Evolutionary conservation across 176 grass and related monocot species (phyloP).

Genomic region (Oryza longistaminata): DNA sequence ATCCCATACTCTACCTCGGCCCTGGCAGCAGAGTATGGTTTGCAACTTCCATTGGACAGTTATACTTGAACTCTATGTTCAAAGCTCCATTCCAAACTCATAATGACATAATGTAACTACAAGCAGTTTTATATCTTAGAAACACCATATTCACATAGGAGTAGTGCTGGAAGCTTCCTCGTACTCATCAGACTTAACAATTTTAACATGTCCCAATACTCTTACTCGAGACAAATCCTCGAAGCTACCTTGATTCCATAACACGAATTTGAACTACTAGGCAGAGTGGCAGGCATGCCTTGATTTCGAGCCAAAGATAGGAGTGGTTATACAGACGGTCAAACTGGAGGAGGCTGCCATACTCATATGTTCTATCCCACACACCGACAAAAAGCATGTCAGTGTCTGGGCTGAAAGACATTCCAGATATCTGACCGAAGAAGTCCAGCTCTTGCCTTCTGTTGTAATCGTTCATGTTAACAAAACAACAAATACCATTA

Average conservation of each 20-base stretch:
- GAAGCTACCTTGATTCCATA: background rate
- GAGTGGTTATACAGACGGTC: slow-evolving; percentile 57
- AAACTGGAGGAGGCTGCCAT: slow-evolving; percentile 88
- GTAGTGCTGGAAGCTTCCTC: background rate
- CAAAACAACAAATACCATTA: slow-evolving; percentile 4
- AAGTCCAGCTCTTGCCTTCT: too few species aligned
- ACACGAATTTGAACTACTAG: background rate
- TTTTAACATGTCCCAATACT: background rate
- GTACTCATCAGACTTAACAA: background rate
- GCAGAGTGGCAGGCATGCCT: background rate
- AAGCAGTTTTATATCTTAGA: background rate
- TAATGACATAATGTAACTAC: too few species aligned
- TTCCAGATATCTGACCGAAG: slow-evolving; percentile 39
- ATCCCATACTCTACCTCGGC: too few species aligned
- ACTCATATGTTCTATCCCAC: slow-evolving; percentile 90
- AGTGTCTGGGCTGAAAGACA: slow-evolving; percentile 82
- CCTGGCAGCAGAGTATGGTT: background rate
- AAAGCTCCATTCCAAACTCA: background rate
- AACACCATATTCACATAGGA: background rate
- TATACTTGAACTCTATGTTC: background rate
- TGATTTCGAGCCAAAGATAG: slow-evolving; percentile 36
- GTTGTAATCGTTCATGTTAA: background rate
- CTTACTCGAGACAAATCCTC: background rate
- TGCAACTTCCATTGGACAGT: background rate
- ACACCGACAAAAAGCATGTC: slow-evolving; percentile 82